phyloP scores from a whole-genome alignment of 495 filamentous ascomycete genomes.

The Tuber umbilicatum region DNA sequence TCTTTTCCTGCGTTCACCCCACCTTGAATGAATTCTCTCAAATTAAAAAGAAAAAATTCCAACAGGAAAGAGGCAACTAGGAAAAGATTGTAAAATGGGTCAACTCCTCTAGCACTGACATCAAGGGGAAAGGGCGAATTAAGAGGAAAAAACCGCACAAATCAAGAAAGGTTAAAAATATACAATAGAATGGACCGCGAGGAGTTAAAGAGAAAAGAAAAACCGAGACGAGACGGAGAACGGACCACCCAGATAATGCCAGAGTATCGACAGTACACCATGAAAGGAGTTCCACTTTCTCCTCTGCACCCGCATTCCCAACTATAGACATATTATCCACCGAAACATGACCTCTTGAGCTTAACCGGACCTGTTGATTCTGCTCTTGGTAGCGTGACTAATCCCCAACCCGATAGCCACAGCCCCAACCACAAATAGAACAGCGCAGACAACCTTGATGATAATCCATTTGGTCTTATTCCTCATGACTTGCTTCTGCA shows the following conservation, averaged over 20 bases:
- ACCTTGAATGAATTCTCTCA: neutral
- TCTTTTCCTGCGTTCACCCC: neutral
- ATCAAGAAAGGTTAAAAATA: slow-evolving; percentile 3
- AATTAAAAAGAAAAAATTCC: slow-evolving; percentile 1
- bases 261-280: neutral
- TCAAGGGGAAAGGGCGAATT: neutral
- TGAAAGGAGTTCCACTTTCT: neutral
- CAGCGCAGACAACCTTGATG: slow-evolving; percentile 36
- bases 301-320: neutral
- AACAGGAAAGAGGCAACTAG: slow-evolving; percentile 1
- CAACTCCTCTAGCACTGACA: neutral
- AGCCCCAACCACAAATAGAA: slow-evolving; percentile 38
- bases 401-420: slow-evolving; percentile 41
- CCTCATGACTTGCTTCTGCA: slow-evolving; percentile 36
- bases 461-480: slow-evolving; percentile 41
- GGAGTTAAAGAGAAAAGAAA: neutral
- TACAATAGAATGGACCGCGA: neutral
- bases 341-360: neutral
- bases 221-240: neutral
- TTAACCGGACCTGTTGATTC: neutral
- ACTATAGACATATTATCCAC: neutral
- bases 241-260: neutral
- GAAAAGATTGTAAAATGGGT: neutral
- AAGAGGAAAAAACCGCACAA: neutral
- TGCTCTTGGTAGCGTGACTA: slow-evolving; percentile 30